These are phyloP conservation scores for Ilyonectria destructans DNA, from an alignment of 2,329 filamentous ascomycete genomes.

Conservation along the genomic window DNA sequence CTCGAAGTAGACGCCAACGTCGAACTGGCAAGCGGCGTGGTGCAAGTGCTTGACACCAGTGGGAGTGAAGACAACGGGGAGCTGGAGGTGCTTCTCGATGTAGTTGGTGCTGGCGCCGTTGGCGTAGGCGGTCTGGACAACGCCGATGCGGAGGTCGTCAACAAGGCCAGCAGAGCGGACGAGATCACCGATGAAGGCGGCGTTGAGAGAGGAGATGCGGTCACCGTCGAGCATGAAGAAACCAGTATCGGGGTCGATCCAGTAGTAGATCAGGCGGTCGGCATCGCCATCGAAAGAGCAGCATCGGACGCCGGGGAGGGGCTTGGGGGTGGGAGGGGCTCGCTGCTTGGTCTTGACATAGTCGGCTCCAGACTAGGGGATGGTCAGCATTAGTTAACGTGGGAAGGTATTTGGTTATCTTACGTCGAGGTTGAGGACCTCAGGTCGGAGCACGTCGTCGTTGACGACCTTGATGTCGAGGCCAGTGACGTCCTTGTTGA, in stretches of 20 bases:
- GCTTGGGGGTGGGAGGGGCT: slow-evolving; percentile 87
- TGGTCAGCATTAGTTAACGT: slow-evolving; percentile 18
- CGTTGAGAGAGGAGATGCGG: slow-evolving; percentile 94
- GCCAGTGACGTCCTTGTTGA: slow-evolving; percentile 79
- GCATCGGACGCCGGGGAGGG: slow-evolving; percentile 82
- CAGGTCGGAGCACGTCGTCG: slow-evolving; percentile 92
- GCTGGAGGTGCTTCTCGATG: slow-evolving; percentile 87
- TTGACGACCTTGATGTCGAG: slow-evolving; percentile 92
- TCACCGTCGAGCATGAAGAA: slow-evolving; percentile 98
- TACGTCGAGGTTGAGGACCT: slow-evolving; percentile 90
- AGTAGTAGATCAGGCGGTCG: slow-evolving; percentile 97
- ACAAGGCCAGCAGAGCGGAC: slow-evolving; percentile 84
- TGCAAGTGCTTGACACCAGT: slow-evolving; percentile 98
- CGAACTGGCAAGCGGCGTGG: slow-evolving; percentile 95
- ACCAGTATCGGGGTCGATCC: slow-evolving; percentile 83
- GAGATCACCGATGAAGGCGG: slow-evolving; percentile 93
- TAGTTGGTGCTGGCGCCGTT: slow-evolving; percentile 96
- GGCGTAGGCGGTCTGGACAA: slow-evolving; percentile 97
- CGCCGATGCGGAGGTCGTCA: slow-evolving; percentile 88
- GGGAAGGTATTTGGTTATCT: slow-evolving; percentile 49
- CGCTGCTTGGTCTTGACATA: slow-evolving; percentile 98
- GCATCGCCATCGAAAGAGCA: slow-evolving; percentile 96
- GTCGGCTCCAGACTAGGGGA: slow-evolving; percentile 88
- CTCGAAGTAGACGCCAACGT: slow-evolving; percentile 98
- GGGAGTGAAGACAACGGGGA: slow-evolving; percentile 93